Conservation (phyloP, 345 rosid species). For the Pseudoturritis turrita region DNA sequence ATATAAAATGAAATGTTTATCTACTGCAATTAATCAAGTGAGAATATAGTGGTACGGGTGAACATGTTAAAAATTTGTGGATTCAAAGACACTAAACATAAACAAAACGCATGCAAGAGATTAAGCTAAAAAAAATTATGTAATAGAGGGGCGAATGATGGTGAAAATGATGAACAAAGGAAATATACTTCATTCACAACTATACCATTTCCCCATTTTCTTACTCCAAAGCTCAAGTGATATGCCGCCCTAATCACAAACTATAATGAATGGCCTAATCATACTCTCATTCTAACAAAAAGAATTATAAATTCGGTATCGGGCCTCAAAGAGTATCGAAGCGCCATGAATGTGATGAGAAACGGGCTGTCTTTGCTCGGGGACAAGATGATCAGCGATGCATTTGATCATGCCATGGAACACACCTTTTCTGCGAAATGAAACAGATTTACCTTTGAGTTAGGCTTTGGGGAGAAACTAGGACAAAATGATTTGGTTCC, state of each 20-base stretch:
- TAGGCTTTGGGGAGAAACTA: background rate
- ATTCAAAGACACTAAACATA: background rate
- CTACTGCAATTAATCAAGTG: too few relatives aligned
- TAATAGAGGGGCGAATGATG: background rate
- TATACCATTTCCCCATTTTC: background rate
- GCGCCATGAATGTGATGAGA: constrained; percentile 11
- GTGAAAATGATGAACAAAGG: background rate
- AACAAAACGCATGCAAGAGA: background rate
- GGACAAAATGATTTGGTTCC: background rate
- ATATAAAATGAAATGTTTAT: too few relatives aligned
- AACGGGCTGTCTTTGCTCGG: background rate
- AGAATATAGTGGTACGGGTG: too few relatives aligned
- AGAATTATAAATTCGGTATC: background rate
- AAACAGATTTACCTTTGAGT: background rate
- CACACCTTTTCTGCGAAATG: constrained; percentile 25
- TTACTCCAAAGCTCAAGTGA: constrained; percentile 11
- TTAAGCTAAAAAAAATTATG: background rate
- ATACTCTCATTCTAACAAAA: constrained; percentile 16
- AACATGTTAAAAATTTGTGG: too few relatives aligned
- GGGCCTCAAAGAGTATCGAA: background rate
- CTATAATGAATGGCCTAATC: constrained; percentile 22
- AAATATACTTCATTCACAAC: constrained; percentile 13
- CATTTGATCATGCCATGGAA: constrained; percentile 23
- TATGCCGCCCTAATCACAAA: constrained; percentile 18
- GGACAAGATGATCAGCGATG: background rate